Evolutionary conservation across 2,329 filamentous ascomycete species (phyloP), one percentile per base, ranked within the genome.

Genomic region (Penicillium sp.): DNA sequence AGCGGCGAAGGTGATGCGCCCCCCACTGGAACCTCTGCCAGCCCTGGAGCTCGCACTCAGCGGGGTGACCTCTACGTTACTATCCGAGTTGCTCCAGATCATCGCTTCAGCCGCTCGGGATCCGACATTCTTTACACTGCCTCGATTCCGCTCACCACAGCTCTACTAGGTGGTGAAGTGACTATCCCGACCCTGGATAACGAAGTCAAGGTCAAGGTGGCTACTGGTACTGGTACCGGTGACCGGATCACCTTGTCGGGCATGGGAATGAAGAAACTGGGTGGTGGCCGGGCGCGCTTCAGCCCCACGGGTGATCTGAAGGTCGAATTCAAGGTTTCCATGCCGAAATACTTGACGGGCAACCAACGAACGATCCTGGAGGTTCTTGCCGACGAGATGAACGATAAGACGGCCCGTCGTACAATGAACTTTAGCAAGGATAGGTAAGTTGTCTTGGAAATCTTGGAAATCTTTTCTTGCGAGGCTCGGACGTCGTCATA

Each of bases 381-480:
- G 72, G 91, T 97, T 80, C 79, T 98, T 50, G 93, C 93, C 5
- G 90, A 98, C 57, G 93, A 98, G 72, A 85, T 98, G 81, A 84
- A 80, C 26, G 93, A 98, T 68, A 89, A 90, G 73, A 87, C 80
- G 18, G 93, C 93, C 21, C 93, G 87, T 72, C 79, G 93, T 31
- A 80, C 94, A 41, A 97, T 98, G 89, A 91, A 94, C 59, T 72
- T 94, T 26, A 69, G 66, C 38, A 72, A 72, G 58, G 73, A 75
- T 41, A 74, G 67, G 78, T 81, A 69, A 72, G 77, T 17, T 18
- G n/a, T 11, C n/a, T 29, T 35, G n/a, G n/a, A n/a, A n/a, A n/a
- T n/a, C n/a, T n/a, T n/a, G n/a, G n/a, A n/a, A n/a, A n/a, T n/a
- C n/a, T n/a, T n/a, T n/a, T n/a, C n/a, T n/a, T n/a, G n/a, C n/a